These are phyloP conservation scores for Piromyces finnis DNA, from an alignment of 192 early-diverging fungal species.

Conservation along the genomic window DNA sequence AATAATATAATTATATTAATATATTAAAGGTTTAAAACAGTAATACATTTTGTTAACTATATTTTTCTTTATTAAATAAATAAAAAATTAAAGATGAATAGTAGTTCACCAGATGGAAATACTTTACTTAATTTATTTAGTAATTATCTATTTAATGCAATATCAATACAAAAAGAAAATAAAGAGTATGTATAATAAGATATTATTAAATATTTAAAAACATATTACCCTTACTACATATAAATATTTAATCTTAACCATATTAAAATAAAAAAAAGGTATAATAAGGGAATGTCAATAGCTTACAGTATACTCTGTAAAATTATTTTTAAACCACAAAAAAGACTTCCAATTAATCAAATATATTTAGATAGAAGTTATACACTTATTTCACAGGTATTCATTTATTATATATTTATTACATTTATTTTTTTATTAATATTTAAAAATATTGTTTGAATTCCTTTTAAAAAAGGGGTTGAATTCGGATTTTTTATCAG, in stretches of 20 bases:
- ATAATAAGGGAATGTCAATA: constrained; percentile 39
- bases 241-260: too few species aligned
- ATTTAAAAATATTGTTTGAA: too few species aligned
- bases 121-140: constrained; percentile 72
- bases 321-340: constrained; percentile 54
- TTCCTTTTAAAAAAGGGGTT: too few species aligned
- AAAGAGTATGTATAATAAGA: constrained; percentile 1
- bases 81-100: too few species aligned
- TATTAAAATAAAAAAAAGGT: too few species aligned
- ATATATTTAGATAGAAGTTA: constrained; percentile 63
- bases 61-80: too few species aligned
- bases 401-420: neutral
- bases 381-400: constrained; percentile 22
- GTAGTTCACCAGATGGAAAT: constrained; percentile 40
- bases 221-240: too few species aligned
- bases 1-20: too few species aligned
- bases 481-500: constrained; percentile 23
- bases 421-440: too few species aligned
- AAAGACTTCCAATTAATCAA: constrained; percentile 25
- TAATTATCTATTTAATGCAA: constrained; percentile 55
- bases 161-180: constrained; percentile 9
- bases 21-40: too few species aligned
- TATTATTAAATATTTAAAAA: too few species aligned
- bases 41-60: too few species aligned
- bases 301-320: constrained; percentile 55